phyloP scores from a whole-genome alignment of 176 grass and related monocot species.

The Panicum miliaceum region DNA sequence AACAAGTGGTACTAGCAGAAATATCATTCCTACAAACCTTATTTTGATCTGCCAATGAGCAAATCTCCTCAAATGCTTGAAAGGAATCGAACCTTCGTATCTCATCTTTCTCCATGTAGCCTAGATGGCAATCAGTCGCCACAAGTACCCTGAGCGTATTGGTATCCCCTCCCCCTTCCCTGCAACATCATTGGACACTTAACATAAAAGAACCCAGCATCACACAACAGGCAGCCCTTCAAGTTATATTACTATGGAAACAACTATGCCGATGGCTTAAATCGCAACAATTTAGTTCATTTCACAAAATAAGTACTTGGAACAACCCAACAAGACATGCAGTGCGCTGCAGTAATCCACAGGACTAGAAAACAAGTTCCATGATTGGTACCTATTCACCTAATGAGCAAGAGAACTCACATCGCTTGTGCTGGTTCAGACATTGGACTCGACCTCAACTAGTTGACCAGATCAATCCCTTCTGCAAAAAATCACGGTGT shows the following conservation, averaged over 20 bases:
- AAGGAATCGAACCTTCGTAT: slow-evolving; percentile 88
- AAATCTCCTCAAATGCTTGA: slow-evolving; percentile 91
- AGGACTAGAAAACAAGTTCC: not conserved
- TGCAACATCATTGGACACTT: slow-evolving; percentile 7
- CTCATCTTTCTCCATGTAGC: slow-evolving; percentile 98
- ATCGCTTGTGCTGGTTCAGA: slow-evolving; percentile 5
- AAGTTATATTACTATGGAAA: not conserved
- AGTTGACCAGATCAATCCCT: not conserved
- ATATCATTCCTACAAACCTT: slow-evolving; percentile 53
- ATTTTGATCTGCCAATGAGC: slow-evolving; percentile 75
- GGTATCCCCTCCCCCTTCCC: slow-evolving; percentile 10
- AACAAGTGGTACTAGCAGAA: not conserved
- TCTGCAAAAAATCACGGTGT: not conserved
- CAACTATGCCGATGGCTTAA: not conserved
- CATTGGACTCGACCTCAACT: not conserved
- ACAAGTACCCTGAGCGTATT: slow-evolving; percentile 67
- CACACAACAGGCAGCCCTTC: not conserved
- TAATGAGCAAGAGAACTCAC: slow-evolving; percentile 28
- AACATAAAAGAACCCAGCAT: not conserved
- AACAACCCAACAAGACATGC: not conserved
- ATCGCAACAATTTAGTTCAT: not conserved
- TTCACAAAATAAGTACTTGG: not conserved
- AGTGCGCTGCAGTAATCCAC: not conserved
- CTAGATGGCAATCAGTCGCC: slow-evolving; percentile 88
- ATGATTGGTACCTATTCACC: not conserved